Evolutionary conservation across 2,329 filamentous ascomycete genomes (phyloP), one percentile per base, ranked within the genome.

Genomic region (Aspergillus amoenus): DNA sequence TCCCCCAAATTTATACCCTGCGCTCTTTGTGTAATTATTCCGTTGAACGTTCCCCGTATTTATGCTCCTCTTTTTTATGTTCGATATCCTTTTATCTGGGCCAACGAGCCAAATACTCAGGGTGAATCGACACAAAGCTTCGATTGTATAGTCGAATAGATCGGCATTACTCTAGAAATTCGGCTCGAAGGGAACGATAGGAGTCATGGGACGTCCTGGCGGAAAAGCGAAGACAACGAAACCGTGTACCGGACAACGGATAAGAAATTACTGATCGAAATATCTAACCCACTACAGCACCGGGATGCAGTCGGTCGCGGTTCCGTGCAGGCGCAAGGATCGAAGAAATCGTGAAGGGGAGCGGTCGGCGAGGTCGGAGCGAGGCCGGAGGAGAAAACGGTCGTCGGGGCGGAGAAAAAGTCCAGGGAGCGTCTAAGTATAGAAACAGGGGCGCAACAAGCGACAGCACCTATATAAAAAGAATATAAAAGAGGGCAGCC

Each of bases 201-300:
- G 46, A 60, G 60, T 57, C 58, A 64, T 60, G 49, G 8, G 27
- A 30, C 9, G 27, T 30, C 27, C 27, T 30, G 27, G 27, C 27
- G 27, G 8, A 30, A 11, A 9, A 30, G 27, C 11, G 8, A 52
- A 43, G 52, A 49, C 51, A 52, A 42, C 34, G 46, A 53, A 58
- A 60, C 63, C 61, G 65, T 67, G 68, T 71, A 60, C 65, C 66
- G 61, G 68, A 68, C 66, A 68, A 60, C 66, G 67, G 59, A 47
- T 42, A 37, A 39, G 48, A 57, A 27, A 27, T 27, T 21, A 52
- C 43, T 52, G 37, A 52, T 49, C 55, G 59, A 18, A 58, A 59
- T 43, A 62, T 67, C 66, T 69, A 66, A 67, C 67, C 65, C 65
- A 69, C 68, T 72, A 71, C 65, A 64, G 68, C 68, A 66, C 70